These are phyloP conservation scores for Colletotrichum coccodes DNA, from an alignment of 2,329 filamentous ascomycete genomes.

Conservation along the genomic window DNA sequence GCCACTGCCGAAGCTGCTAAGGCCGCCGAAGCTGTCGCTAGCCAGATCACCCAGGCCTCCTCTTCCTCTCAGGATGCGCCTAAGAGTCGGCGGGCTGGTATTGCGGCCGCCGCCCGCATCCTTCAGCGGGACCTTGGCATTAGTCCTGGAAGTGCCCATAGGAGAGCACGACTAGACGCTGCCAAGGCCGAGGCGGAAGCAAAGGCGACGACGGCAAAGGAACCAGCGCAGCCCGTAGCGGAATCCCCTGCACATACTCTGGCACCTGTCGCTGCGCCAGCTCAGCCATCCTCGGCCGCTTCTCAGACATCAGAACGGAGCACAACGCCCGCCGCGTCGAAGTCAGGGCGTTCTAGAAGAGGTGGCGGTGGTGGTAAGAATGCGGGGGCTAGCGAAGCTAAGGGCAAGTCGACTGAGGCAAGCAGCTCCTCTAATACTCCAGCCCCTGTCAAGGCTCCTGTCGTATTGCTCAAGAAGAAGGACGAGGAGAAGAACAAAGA, in stretches of 20 bases:
- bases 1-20: constrained; percentile 60
- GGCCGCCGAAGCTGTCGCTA: constrained; percentile 53
- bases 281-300: constrained; percentile 18
- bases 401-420: constrained; percentile 48
- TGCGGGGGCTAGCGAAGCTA: constrained; percentile 44
- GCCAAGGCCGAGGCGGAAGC: constrained; percentile 63
- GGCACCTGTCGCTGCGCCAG: constrained; percentile 16
- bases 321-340: constrained; percentile 26
- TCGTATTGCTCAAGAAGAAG: constrained; percentile 54
- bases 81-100: constrained; percentile 69
- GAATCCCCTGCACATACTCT: constrained; percentile 36
- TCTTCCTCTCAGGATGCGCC: constrained; percentile 48
- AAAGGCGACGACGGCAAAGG: constrained; percentile 50
- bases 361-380: constrained; percentile 48
- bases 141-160: constrained; percentile 70
- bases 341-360: constrained; percentile 35
- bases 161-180: constrained; percentile 68
- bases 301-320: constrained; percentile 18
- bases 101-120: constrained; percentile 71
- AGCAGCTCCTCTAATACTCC: constrained; percentile 37
- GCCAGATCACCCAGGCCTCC: constrained; percentile 48
- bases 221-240: constrained; percentile 33
- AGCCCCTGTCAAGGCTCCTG: constrained; percentile 44
- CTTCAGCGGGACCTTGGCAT: constrained; percentile 74
- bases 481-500: constrained; percentile 38